Conservation (phyloP, 2,329 filamentous ascomycete genomes). For the Sporothrix mexicana region DNA sequence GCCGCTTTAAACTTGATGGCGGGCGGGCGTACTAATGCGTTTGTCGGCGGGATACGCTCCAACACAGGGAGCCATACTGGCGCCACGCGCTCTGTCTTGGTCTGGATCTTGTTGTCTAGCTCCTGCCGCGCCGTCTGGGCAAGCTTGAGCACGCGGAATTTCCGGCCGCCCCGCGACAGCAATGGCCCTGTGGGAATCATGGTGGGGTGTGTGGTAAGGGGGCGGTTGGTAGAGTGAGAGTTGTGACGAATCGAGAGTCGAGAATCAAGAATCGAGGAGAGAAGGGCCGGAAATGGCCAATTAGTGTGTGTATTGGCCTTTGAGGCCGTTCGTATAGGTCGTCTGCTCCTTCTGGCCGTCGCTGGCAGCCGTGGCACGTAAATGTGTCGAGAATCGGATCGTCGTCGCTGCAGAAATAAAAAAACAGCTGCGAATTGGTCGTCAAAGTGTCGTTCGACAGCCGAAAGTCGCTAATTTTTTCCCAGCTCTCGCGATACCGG, state of each 20-base stretch:
- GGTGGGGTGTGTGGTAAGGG: conserved; percentile 31
- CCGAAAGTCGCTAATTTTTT: conserved; percentile 37
- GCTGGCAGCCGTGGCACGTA: not conserved
- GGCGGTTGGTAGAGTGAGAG: too few relatives aligned
- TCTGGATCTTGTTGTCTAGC: conserved; percentile 45
- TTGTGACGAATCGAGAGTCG: not conserved
- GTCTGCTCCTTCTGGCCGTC: not conserved
- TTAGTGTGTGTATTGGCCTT: not conserved
- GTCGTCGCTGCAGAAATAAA: not conserved
- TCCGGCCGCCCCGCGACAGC: conserved; percentile 38
- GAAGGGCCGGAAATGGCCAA: not conserved
- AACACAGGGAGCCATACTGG: conserved; percentile 60
- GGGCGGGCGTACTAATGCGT: conserved; percentile 61
- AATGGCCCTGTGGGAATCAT: conserved; percentile 39
- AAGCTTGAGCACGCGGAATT: conserved; percentile 50
- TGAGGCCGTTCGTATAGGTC: not conserved
- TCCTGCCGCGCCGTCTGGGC: conserved; percentile 50
- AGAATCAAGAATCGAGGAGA: not conserved
- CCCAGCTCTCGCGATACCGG: conserved; percentile 29
- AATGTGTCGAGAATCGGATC: not conserved
- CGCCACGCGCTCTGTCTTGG: conserved; percentile 42
- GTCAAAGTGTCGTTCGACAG: too few relatives aligned
- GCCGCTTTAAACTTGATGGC: conserved; percentile 53
- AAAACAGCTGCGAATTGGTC: too few relatives aligned
- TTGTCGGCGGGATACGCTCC: conserved; percentile 61